Percentiles rank a stretch among this genome's conserved stretches.
Evolutionary conservation across 768 basidiomycete species (phyloP).

Genomic region (Tylopilus subfusipes): DNA sequence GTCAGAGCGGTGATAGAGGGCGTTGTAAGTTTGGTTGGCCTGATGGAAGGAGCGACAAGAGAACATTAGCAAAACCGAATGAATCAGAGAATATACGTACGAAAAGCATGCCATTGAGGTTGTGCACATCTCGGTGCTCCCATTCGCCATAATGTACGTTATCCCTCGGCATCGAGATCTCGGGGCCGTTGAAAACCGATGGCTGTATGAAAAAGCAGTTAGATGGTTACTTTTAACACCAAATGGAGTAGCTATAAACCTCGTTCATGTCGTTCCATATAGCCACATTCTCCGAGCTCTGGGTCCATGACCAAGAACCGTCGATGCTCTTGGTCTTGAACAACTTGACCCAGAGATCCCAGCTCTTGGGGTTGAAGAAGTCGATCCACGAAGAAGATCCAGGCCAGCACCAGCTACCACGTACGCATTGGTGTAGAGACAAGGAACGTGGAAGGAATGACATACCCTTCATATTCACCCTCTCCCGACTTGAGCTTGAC

Average conservation of each 20-base stretch:
- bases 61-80: neutral
- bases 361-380: conserved; percentile 87
- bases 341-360: conserved; percentile 87
- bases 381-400: conserved; percentile 97
- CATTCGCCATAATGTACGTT: conserved; percentile 88
- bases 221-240: neutral
- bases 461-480: conserved; percentile 82
- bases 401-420: conserved; percentile 83
- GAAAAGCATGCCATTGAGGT: conserved; percentile 94
- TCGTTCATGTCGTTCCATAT: conserved; percentile 99
- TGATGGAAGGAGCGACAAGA: too few relatives aligned
- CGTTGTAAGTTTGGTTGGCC: too few relatives aligned
- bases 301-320: conserved; percentile 68
- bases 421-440: neutral
- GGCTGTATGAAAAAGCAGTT: conserved; percentile 50
- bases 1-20: too few relatives aligned
- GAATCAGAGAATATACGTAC: conserved; percentile 39
- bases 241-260: conserved; percentile 41
- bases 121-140: conserved; percentile 98
- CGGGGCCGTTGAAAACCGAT: conserved; percentile 97
- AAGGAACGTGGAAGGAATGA: neutral
- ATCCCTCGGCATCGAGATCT: conserved; percentile 80
- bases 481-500: conserved; percentile 78
- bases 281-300: conserved; percentile 79
- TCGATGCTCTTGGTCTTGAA: conserved; percentile 62